A percentile compares a stretch with the other conserved stretches of the same genome.
Conservation (phyloP, 2,329 filamentous ascomycete species). For the Bimuria novae-zelandiae region DNA sequence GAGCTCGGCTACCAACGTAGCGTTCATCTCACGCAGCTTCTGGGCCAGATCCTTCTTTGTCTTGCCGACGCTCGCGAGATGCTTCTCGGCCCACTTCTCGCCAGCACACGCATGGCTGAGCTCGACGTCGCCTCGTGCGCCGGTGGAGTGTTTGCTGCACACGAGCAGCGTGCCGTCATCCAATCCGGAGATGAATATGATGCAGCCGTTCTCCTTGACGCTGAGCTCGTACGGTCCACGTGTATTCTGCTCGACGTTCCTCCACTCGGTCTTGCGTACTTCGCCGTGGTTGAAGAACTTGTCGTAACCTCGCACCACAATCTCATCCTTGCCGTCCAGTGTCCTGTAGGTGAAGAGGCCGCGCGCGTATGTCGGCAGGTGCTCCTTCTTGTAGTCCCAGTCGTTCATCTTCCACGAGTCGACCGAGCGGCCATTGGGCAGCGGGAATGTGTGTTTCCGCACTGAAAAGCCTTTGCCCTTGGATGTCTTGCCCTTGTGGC, state of each 20-base stretch:
- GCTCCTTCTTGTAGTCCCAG: conserved; percentile 89
- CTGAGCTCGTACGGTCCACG: conserved; percentile 91
- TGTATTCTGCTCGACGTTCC: conserved; percentile 74
- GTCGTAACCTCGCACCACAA: conserved; percentile 89
- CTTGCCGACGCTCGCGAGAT: conserved; percentile 77
- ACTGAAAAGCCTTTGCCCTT: conserved; percentile 65
- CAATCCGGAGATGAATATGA: conserved; percentile 93
- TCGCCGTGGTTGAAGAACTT: conserved; percentile 98
- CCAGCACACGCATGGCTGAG: conserved; percentile 84
- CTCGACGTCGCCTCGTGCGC: conserved; percentile 70
- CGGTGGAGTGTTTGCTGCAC: conserved; percentile 99
- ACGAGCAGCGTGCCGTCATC: conserved; percentile 88
- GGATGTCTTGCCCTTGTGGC: conserved; percentile 53
- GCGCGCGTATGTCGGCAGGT: conserved; percentile 88
- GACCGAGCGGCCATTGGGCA: conserved; percentile 70
- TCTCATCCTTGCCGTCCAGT: conserved; percentile 69
- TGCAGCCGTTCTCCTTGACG: conserved; percentile 99
- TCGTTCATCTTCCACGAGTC: conserved; percentile 94
- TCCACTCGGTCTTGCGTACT: conserved; percentile 80
- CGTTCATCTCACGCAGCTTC: conserved; percentile 77
- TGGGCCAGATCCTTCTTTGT: conserved; percentile 77
- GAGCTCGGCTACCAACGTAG: conserved; percentile 92
- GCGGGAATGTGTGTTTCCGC: conserved; percentile 78
- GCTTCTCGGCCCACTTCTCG: conserved; percentile 78
- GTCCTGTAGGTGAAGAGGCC: conserved; percentile 88